Conservation (phyloP, 179 eudicot species). For the Pouteria campechiana region DNA sequence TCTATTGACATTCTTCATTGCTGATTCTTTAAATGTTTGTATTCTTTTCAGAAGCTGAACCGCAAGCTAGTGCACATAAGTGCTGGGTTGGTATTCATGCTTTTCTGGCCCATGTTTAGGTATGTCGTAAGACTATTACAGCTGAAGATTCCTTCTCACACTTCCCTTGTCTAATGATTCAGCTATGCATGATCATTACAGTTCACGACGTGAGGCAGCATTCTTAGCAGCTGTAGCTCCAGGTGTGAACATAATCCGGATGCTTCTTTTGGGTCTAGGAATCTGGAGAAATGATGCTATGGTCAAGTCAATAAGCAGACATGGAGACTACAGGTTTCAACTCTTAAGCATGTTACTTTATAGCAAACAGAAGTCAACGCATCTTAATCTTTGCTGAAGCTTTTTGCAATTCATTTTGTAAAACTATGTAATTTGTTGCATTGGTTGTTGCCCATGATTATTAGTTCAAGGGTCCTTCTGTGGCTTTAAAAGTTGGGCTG, state of each 20-base stretch:
- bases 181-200: constrained; percentile 15
- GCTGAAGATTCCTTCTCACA: neutral
- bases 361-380: too few relatives aligned
- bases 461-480: too few relatives aligned
- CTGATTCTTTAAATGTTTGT: too few relatives aligned
- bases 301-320: constrained; percentile 86
- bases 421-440: too few relatives aligned
- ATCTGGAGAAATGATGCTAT: constrained; percentile 66
- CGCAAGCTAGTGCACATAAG: constrained; percentile 83
- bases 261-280: constrained; percentile 84
- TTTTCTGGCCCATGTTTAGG: constrained; percentile 98
- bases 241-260: constrained; percentile 55
- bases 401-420: too few relatives aligned
- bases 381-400: too few relatives aligned
- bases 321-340: constrained; percentile 62
- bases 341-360: too few relatives aligned
- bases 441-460: too few relatives aligned
- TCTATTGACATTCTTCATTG: too few relatives aligned
- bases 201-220: constrained; percentile 68
- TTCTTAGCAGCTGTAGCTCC: constrained; percentile 68
- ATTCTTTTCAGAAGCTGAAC: constrained; percentile 53
- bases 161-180: neutral
- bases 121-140: constrained; percentile 7
- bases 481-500: too few relatives aligned
- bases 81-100: constrained; percentile 78